Base-by-base conservation (phyloP, 768 basidiomycete genomes). In the Neoboletus subvelutipes region DNA sequence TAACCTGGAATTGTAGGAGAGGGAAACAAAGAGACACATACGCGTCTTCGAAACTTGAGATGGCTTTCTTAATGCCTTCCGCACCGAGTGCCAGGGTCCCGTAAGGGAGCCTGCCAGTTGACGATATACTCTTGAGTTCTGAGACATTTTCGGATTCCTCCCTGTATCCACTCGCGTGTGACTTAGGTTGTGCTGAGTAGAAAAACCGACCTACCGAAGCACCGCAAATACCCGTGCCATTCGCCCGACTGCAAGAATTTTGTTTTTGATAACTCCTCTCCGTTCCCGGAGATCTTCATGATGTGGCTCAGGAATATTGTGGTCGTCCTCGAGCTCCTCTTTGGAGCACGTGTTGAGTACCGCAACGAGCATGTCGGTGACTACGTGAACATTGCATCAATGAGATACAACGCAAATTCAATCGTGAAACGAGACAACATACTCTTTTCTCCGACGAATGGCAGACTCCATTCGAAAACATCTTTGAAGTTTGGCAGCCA, bases 401-500 rank as follows among this genome's bases (percentile, higher is more conserved):
- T 33, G 43, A 42, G 49, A 22, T 20, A 22, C 18, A 10, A 5
- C 8, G 18, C 24, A 20, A 22, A 13, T 2, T 26, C 18, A 22
- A 17, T 28, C n/a, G 49, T 28, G 11, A 46, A 49, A 13, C 20
- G 12, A 15, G 26, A 33, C 1, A 3, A 76, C 91, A 53, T 59
- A 95, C 95, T 97, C 77, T 98, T 98, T 61, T 92, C 87, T 51
- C 94, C 95, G 5, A 98, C 94, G 69, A 98, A 98, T 0, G 96
- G 96, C 55, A 98, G 71, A 80, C 90, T 92, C 96, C 95, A 98
- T 12, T 94, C 96, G 70, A 98, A 98, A 31, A 93, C 94, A 67
- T 98, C 92, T 84, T 95, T 95, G 65, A 97, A 97, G 75, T 97
- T 97, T 0, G 95, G 95, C 31, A 98, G 71, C 93, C 94, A 95